phyloP scores from a whole-genome alignment of 768 basidiomycete genomes.

The Boletales sp. region DNA sequence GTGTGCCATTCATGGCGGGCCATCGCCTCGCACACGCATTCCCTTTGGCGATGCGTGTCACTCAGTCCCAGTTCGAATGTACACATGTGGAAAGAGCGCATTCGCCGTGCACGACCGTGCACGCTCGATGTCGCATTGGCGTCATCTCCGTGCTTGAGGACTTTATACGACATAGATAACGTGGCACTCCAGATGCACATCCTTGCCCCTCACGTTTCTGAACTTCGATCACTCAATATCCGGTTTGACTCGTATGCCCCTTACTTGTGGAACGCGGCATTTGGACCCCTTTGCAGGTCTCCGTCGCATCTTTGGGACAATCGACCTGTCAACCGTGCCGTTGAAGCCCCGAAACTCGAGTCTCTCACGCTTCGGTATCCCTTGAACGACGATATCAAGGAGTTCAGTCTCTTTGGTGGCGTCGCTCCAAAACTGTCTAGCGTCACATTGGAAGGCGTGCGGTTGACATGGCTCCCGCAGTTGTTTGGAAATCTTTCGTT shows the following conservation, averaged over 20 bases:
- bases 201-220: slow-evolving; percentile 43
- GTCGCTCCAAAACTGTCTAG: slow-evolving; percentile 53
- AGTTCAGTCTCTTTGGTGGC: slow-evolving; percentile 62
- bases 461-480: slow-evolving; percentile 58
- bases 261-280: slow-evolving; percentile 64
- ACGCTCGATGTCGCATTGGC: slow-evolving; percentile 58
- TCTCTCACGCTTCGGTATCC: slow-evolving; percentile 57
- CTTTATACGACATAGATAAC: slow-evolving; percentile 31
- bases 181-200: slow-evolving; percentile 64
- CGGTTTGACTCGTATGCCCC: slow-evolving; percentile 53
- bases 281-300: slow-evolving; percentile 49
- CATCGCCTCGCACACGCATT: slow-evolving; percentile 55
- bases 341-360: slow-evolving; percentile 44
- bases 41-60: slow-evolving; percentile 61
- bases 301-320: slow-evolving; percentile 22
- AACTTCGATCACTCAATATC: slow-evolving; percentile 62
- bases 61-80: slow-evolving; percentile 41
- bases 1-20: slow-evolving; percentile 65
- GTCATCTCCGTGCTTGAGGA: slow-evolving; percentile 27
- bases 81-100: slow-evolving; percentile 61
- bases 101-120: slow-evolving; percentile 57
- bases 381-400: slow-evolving; percentile 65
- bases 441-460: slow-evolving; percentile 60
- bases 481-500: slow-evolving; percentile 59
- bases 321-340: slow-evolving; percentile 19